Evolutionary conservation across 257 asterid species (phyloP), one percentile per base, ranked within the genome.

Genomic region (Eustoma russellianum): DNA sequence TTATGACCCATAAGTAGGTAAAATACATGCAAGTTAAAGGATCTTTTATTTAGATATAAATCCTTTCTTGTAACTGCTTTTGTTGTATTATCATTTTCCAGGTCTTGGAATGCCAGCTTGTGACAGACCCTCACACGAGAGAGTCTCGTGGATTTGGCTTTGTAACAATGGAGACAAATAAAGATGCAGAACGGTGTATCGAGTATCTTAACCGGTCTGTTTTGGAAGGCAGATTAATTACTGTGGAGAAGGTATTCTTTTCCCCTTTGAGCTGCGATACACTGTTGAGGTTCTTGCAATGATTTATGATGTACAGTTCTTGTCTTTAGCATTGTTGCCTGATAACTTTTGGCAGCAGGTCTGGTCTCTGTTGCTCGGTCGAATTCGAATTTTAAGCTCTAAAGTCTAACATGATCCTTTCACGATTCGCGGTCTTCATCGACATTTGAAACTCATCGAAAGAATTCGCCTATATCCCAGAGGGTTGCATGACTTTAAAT

Each of bases 191-290:
- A 10, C 74, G 64, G 13, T 74, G 80, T 50, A 50, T 74, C 17
- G 62, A 66, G 66, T 57, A 74, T 60, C 77, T 70, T 18, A 63
- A 74, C 17, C 77, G 68, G n/a, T 66, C 76, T 12, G 80, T 74
- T 51, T 65, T 74, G 56, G 80, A 74, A 59, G 74, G 74, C 17
- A 65, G 80, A 50, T 47, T 65, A 48, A 75, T 90, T 48, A 90
- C 98, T 15, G 96, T 90, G 57, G 96, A 90, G 80, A 83, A 79
- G 91, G 96, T 90, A 86, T 3, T 44, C 6, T 14, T 17, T 47
- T 30, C 52, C n/a, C 11, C 17, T 43, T 24, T 34, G 28, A 43
- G 19, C 33, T 59, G 13, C 34, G 28, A 38, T 19, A 46, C 28
- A 52, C 51, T 60, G 41, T 38, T 68, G 59, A 62, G 16, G 50